Percentiles rank a stretch among this genome's conserved stretches.
phyloP scores from a whole-genome alignment of 192 early-diverging fungal species.

The Geranomyces variabilis region DNA sequence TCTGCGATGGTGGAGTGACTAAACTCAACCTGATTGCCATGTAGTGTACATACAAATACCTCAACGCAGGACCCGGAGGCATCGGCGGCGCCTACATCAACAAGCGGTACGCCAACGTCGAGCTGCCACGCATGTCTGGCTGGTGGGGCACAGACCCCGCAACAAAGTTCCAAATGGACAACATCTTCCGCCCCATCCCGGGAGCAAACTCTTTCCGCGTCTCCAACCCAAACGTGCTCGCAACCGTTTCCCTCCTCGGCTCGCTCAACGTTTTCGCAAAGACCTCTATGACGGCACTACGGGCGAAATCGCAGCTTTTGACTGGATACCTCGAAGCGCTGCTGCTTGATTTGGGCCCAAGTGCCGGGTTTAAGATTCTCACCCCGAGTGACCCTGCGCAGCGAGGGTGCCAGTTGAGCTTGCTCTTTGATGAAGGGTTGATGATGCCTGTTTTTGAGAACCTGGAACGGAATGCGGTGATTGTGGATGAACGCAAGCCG shows the following conservation, averaged over 20 bases:
- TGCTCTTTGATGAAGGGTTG: conserved; percentile 59
- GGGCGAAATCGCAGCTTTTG: conserved; percentile 74
- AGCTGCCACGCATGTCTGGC: conserved; percentile 64
- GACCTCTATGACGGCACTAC: conserved; percentile 71
- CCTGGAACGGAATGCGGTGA: conserved; percentile 65
- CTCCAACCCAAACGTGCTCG: conserved; percentile 86
- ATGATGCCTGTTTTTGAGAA: conserved; percentile 70
- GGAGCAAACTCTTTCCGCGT: conserved; percentile 85
- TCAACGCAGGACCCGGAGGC: conserved; percentile 96
- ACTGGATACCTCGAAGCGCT: conserved; percentile 86
- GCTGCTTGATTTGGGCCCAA: conserved; percentile 46
- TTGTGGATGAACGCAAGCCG: conserved; percentile 88
- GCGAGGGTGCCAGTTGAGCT: conserved; percentile 87
- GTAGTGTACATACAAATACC: conserved; percentile 97
- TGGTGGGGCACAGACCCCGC: conserved; percentile 93
- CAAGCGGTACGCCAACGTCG: conserved; percentile 68
- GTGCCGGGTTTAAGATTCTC: conserved; percentile 65
- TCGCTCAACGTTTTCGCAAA: conserved; percentile 79
- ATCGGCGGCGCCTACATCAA: conserved; percentile 94
- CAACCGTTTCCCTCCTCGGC: conserved; percentile 72
- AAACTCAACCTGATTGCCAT: not conserved
- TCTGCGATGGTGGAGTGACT: not conserved
- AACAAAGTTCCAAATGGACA: conserved; percentile 87
- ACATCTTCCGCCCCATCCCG: conserved; percentile 75
- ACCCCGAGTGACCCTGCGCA: conserved; percentile 75